These are phyloP conservation scores for Neopestalotiopsis clavispora DNA, from an alignment of 2,329 filamentous ascomycete species.

Conservation along the genomic window DNA sequence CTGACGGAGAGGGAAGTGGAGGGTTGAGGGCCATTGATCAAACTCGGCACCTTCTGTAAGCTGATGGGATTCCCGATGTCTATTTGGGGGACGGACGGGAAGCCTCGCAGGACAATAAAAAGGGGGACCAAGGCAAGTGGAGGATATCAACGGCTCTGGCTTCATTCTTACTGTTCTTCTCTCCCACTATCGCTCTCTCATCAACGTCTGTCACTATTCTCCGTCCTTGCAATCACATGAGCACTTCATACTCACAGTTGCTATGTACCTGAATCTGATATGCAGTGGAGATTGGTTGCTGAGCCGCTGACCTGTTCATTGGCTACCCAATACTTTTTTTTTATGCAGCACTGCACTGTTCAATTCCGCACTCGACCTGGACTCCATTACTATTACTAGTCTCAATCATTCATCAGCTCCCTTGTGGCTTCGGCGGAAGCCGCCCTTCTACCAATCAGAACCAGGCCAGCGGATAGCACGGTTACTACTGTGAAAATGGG, in stretches of 20 bases:
- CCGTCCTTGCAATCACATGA: neutral
- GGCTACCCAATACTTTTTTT: neutral
- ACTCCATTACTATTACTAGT: neutral
- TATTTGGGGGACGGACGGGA: neutral
- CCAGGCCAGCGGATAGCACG: neutral
- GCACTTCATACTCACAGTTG: neutral
- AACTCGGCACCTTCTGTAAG: neutral
- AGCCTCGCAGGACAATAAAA: neutral
- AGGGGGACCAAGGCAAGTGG: too few species aligned
- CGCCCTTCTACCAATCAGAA: neutral
- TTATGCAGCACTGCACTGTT: neutral
- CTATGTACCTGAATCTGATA: neutral
- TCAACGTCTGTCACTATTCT: neutral
- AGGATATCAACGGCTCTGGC: neutral
- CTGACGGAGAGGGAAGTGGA: conserved; percentile 11
- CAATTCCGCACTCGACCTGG: neutral
- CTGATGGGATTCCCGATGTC: conserved; percentile 10
- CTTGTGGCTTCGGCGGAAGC: neutral
- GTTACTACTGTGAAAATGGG: too few species aligned
- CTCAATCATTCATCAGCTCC: neutral
- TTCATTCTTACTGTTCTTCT: neutral
- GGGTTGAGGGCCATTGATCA: neutral
- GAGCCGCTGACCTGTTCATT: neutral
- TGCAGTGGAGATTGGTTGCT: neutral
- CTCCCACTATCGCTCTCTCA: neutral